A percentile compares a stretch with the other conserved stretches of the same genome.
These are phyloP conservation scores for Hymenoscyphus infarciens DNA, from an alignment of 2,329 filamentous ascomycete genomes.

Conservation along the genomic window DNA sequence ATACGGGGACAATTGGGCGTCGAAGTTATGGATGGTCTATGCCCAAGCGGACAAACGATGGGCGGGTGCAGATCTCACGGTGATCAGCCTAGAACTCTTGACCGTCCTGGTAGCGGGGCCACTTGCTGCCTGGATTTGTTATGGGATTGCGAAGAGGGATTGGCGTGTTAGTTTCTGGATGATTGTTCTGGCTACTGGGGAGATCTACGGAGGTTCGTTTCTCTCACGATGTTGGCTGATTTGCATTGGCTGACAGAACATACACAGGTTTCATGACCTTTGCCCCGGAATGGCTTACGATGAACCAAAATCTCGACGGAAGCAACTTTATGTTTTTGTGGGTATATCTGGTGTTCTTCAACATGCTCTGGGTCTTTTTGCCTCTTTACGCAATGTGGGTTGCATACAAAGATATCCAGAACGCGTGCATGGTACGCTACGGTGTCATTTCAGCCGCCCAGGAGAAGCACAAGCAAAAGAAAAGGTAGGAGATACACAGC, in stretches of 20 bases:
- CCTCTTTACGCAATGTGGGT: constrained; percentile 58
- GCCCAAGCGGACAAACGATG: constrained; percentile 61
- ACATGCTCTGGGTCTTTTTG: constrained; percentile 63
- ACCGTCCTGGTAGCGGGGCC: constrained; percentile 62
- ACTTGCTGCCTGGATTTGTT: constrained; percentile 57
- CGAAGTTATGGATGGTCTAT: constrained; percentile 66
- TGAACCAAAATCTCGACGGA: constrained; percentile 58
- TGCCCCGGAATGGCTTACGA: constrained; percentile 64
- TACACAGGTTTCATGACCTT: constrained; percentile 64
- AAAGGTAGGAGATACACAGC: neutral
- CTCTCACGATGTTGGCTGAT: neutral
- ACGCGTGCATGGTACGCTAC: constrained; percentile 47
- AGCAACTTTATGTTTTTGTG: constrained; percentile 62
- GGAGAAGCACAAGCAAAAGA: constrained; percentile 36
- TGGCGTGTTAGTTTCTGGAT: constrained; percentile 58
- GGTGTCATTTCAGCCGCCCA: constrained; percentile 26
- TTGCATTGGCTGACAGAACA: constrained; percentile 5
- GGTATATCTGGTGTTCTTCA: constrained; percentile 68
- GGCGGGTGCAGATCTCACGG: constrained; percentile 59
- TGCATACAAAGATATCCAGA: constrained; percentile 50
- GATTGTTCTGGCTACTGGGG: constrained; percentile 61
- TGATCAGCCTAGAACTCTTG: constrained; percentile 62
- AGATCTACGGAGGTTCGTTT: constrained; percentile 59
- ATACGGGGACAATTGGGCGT: constrained; percentile 52
- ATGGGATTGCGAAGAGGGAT: constrained; percentile 54